Evolutionary conservation across 1,284 basidiomycete species (phyloP), one percentile per base, ranked within the genome.

Genomic region (Peniophora sp.): DNA sequence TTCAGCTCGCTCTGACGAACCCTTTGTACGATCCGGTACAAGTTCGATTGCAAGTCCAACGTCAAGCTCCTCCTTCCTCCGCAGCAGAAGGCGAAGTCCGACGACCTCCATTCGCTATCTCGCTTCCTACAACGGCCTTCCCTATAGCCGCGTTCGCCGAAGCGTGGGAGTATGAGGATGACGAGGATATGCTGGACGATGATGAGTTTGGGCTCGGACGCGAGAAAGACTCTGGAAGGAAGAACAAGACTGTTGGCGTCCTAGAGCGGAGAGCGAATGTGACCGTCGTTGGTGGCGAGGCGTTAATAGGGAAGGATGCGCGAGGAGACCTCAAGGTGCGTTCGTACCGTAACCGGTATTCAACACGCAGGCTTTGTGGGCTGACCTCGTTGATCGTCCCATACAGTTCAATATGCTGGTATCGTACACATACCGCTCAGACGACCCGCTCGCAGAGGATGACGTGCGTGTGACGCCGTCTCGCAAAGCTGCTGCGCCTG

Each of bases 121-220:
- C 85, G 17, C 70, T 96, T 2, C 89, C 90, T 0, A 82, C 81
- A 8, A 70, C 79, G 0, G 71, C 84, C 11, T 94, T 97, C 63
- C 77, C 87, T 1, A 81, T 97, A 38, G 85, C 87, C 14, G 87
- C 93, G 1, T 92, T 89, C 61, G 92, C 92, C 25, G 94, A 97
- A 63, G 91, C 90, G 38, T 96, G 92, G 93, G 93, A 95, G 65
- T 96, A 94, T 56, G 93, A 96, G 47, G 90, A 94, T 50, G 90
- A 92, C 47, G 91, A 92, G 55, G 88, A 89, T 38, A 88, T 89
- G 77, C 85, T 87, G 58, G 86, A 89, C 41, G 87, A 88, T 24
- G 88, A 86, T 32, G 78, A 83, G 45, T 71, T 70, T 55, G 71
- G 51, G 64, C 66, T 58, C 57, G 59, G 61, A 59, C 38, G 59